Evolutionary conservation across 2,329 filamentous ascomycete genomes (phyloP), one percentile per base, ranked within the genome.

Genomic region (Teratosphaeria viscida): DNA sequence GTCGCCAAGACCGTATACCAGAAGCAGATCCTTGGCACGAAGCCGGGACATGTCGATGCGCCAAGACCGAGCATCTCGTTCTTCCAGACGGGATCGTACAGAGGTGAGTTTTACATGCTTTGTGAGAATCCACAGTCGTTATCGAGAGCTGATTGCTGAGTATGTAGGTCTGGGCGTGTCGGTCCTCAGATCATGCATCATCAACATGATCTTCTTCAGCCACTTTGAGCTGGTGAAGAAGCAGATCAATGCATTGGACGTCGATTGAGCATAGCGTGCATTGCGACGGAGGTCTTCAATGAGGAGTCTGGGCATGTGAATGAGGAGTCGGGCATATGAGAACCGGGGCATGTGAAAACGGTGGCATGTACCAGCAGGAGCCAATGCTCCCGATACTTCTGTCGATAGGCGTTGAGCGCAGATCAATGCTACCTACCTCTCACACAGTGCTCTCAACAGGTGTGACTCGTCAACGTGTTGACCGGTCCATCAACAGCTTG

Each of bases 151-250:
- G 7, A 19, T 14, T 39, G 39, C 35, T 26, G 5, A 10, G 5
- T 16, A 27, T 47, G 16, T 58, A 78, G 77, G 78, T 34, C 80
- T 95, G 2, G 88, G 86, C 26, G 89, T 94, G 29, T 92, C 88
- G 43, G 92, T 94, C 85, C 82, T 84, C 65, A 85, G 90, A 59
- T 92, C 89, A 12, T 91, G 88, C 68, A 80, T 90, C 57, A 85
- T 94, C 66, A 95, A 95, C 72, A 89, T 89, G 65, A 88, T 95
- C 68, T 95, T 95, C 80, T 95, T 95, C 76, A 91, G 88, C 52
- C 87, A 86, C 47, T 95, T 94, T 71, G 90, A 95, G 75, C 86
- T 90, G 67, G 82, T 89, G 67, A 94, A 94, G 75, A 81, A 80
- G 68, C 71, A 73, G 56, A 78, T 81, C 71, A 81, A 81, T 59